Evolutionary conservation across 306 rosid species (phyloP).

Genomic region (Pyrus bretschneideri): DNA sequence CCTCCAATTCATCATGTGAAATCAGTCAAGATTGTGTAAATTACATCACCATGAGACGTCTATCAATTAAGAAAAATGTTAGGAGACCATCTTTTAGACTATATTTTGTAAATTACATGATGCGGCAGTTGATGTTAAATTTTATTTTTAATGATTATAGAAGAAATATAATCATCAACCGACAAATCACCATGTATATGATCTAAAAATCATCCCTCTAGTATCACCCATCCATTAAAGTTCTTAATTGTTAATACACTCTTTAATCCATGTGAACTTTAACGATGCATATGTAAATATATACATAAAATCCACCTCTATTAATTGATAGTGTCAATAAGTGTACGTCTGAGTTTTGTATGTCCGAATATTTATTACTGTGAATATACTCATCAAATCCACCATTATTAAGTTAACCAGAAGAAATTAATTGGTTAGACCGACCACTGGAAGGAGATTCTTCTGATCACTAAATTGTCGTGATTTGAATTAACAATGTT

Average conservation of each 20-base stretch:
- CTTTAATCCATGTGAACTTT: not conserved
- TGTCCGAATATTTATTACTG: not conserved
- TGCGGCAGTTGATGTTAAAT: too few species aligned
- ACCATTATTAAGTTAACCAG: not conserved
- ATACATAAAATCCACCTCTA: not conserved
- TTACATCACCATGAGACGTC: not conserved
- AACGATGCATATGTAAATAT: not conserved
- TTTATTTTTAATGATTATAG: too few species aligned
- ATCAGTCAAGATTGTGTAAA: too few species aligned
- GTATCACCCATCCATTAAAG: not conserved
- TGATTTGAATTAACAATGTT: not conserved
- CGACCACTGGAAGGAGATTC: not conserved
- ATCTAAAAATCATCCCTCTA: too few species aligned
- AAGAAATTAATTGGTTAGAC: not conserved
- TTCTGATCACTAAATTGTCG: constrained; percentile 1
- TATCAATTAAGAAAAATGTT: not conserved
- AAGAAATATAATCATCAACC: too few species aligned
- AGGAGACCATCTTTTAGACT: too few species aligned
- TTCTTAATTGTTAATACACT: not conserved
- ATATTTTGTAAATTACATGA: too few species aligned
- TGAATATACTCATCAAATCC: not conserved
- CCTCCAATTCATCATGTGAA: too few species aligned
- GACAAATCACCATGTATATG: too few species aligned
- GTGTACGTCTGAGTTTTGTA: not conserved
- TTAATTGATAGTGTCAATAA: not conserved